phyloP scores from a whole-genome alignment of 129 eudicot genomes.

The Silybum marianum region DNA sequence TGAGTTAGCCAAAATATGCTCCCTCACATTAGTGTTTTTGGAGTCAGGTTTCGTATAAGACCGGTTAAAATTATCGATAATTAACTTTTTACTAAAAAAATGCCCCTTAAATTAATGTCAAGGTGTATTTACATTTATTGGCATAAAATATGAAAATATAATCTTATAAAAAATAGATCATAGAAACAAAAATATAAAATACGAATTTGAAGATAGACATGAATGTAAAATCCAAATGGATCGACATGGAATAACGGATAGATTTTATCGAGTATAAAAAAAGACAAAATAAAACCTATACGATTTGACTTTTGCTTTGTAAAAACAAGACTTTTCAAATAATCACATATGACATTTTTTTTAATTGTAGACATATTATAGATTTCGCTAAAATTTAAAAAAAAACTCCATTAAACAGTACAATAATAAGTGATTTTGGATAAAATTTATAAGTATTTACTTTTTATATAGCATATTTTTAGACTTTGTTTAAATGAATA shows the following conservation, averaged over 20 bases:
- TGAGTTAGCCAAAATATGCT: too few species aligned
- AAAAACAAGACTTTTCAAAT: neutral
- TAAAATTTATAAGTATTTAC: neutral
- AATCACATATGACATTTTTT: neutral
- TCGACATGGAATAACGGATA: constrained; percentile 23
- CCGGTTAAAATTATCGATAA: too few species aligned
- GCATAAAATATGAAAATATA: neutral
- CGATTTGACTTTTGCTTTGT: neutral
- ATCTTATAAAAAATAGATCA: neutral
- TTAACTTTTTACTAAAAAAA: too few species aligned
- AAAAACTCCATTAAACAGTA: neutral
- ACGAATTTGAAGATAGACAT: constrained; percentile 13
- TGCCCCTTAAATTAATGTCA: too few species aligned
- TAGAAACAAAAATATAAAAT: constrained; percentile 7
- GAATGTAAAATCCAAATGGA: constrained; percentile 9
- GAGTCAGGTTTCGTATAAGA: too few species aligned
- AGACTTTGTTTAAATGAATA: neutral
- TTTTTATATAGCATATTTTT: neutral
- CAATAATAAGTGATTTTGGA: neutral
- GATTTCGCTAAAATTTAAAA: neutral
- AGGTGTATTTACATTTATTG: neutral
- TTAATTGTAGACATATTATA: neutral
- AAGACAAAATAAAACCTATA: neutral
- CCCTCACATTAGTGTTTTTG: too few species aligned
- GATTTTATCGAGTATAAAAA: neutral